Percentiles rank a stretch among this genome's conserved stretches.
phyloP scores from a whole-genome alignment of 441 rosid genomes.

The Erodium texanum region DNA sequence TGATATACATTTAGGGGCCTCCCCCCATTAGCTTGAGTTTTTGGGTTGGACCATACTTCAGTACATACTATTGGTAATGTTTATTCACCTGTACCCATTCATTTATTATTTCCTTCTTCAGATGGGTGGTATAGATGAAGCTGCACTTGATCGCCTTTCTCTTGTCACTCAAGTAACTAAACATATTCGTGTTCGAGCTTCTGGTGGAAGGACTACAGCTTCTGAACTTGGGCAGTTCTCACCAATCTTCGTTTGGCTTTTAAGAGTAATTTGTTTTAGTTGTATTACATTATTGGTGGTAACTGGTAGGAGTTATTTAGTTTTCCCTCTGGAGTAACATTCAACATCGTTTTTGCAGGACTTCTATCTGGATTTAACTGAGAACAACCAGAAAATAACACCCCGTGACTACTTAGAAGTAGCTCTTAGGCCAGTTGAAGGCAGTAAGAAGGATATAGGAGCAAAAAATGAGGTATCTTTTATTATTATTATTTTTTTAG shows the following conservation, averaged over 20 bases:
- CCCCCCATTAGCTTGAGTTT: no score
- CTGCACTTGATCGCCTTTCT: constrained; percentile 93
- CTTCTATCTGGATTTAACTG: constrained; percentile 79
- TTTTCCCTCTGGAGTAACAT: constrained; percentile 16
- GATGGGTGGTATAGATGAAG: constrained; percentile 99
- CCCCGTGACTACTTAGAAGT: constrained; percentile 95
- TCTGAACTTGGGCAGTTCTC: constrained; percentile 91
- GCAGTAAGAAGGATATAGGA: constrained; percentile 68
- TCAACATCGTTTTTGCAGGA: constrained; percentile 43
- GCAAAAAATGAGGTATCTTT: constrained; percentile 81
- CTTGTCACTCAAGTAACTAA: constrained; percentile 97
- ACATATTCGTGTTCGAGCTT: constrained; percentile 89
- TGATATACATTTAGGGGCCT: no score
- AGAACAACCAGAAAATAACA: constrained; percentile 71
- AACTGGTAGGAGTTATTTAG: neutral
- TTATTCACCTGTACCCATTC: constrained; percentile 7
- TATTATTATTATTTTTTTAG: no score
- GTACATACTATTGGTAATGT: neutral
- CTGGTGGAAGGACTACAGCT: constrained; percentile 62
- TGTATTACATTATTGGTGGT: neutral
- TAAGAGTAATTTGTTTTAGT: constrained; percentile 49
- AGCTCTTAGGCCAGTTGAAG: constrained; percentile 84
- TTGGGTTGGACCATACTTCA: no score
- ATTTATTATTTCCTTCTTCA: constrained; percentile 20
- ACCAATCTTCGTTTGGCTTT: constrained; percentile 98